A percentile compares a stretch with the other conserved stretches of the same genome.
Evolutionary conservation across 2,329 filamentous ascomycete species (phyloP).

Genomic region (Elsinoe arachidis): DNA sequence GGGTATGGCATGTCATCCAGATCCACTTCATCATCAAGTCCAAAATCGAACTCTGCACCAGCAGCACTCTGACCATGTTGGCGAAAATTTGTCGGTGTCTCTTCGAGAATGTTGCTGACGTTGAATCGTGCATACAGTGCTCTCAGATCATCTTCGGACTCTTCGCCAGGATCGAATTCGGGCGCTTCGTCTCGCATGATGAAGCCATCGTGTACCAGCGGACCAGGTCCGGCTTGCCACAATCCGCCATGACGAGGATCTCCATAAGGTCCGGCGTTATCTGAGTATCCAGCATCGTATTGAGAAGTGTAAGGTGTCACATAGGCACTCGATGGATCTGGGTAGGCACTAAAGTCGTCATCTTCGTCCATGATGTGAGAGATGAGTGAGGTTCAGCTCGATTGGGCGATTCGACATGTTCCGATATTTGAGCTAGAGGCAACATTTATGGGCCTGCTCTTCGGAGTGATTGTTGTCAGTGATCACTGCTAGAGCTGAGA

Average conservation of each 20-base stretch:
- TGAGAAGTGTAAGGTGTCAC: slow-evolving; percentile 1
- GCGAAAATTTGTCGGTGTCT: slow-evolving; percentile 20
- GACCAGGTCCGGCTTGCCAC: slow-evolving; percentile 11
- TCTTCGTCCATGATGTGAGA: slow-evolving; percentile 2
- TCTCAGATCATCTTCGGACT: slow-evolving; percentile 22
- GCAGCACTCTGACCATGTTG: slow-evolving; percentile 21
- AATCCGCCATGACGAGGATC: slow-evolving; percentile 7
- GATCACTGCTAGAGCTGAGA: too few species aligned
- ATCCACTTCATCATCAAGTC: slow-evolving; percentile 8
- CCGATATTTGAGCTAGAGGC: neutral
- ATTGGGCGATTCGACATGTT: neutral
- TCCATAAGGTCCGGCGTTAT: slow-evolving; percentile 1
- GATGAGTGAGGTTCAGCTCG: neutral
- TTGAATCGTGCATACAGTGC: slow-evolving; percentile 15
- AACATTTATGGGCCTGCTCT: neutral
- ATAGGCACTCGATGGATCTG: slow-evolving; percentile 3
- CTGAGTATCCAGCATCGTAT: neutral
- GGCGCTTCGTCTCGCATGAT: slow-evolving; percentile 30
- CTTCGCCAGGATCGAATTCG: slow-evolving; percentile 24
- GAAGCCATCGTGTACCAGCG: slow-evolving; percentile 32
- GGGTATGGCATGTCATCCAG: slow-evolving; percentile 12
- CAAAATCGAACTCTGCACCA: slow-evolving; percentile 22
- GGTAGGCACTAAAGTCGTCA: neutral
- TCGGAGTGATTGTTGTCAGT: too few species aligned
- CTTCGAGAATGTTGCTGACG: slow-evolving; percentile 15